Percentiles rank a stretch among this genome's conserved stretches.
Conservation (phyloP, 2,329 filamentous ascomycete genomes). For the Teratosphaeria epicoccoides region DNA sequence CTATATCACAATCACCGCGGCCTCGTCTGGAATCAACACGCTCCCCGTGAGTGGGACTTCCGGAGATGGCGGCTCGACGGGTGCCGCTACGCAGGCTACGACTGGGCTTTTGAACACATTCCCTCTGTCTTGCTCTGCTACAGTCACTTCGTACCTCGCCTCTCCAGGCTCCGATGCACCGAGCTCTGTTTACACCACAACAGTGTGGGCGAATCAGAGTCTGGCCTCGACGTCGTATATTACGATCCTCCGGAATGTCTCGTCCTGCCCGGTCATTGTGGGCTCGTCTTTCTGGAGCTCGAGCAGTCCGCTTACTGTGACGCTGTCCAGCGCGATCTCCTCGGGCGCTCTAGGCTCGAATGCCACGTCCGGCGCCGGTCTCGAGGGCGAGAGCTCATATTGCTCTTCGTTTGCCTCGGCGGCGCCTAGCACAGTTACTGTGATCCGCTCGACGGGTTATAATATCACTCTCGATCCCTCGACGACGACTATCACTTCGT, state of each 20-base stretch:
- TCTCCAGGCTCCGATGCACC: neutral
- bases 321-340: too few species aligned
- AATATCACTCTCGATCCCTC: neutral
- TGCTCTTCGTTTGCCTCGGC: neutral
- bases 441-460: neutral
- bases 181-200: neutral
- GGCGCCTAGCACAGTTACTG: neutral
- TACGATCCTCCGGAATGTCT: neutral
- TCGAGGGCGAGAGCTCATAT: neutral
- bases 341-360: neutral
- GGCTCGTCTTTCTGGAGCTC: too few species aligned
- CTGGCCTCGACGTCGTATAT: neutral
- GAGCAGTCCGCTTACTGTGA: too few species aligned
- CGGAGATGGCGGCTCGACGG: neutral
- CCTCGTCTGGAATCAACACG: neutral
- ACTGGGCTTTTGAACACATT: neutral
- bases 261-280: neutral
- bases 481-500: neutral
- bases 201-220: neutral
- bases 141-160: neutral
- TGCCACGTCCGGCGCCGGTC: neutral
- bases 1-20: neutral
- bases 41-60: neutral
- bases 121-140: neutral
- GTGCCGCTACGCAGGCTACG: neutral